Percentiles rank a stretch among this genome's conserved stretches.
These are phyloP conservation scores for Aspergillus leporis DNA, from an alignment of 495 filamentous ascomycete species.

Conservation along the genomic window DNA sequence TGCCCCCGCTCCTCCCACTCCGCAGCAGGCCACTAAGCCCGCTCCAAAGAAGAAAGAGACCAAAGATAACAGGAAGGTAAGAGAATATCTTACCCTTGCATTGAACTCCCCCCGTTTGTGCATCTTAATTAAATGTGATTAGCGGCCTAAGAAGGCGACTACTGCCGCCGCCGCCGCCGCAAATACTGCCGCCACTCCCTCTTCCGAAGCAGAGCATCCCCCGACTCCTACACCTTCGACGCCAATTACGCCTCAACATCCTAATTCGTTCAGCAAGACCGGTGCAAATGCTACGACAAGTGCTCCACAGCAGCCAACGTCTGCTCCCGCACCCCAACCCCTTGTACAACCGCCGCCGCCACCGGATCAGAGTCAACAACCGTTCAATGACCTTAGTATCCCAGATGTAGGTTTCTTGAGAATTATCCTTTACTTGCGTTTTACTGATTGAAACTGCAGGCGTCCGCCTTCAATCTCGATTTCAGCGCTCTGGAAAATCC, in stretches of 20 bases:
- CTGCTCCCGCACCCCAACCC: constrained; percentile 41
- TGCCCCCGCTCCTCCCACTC: constrained; percentile 77
- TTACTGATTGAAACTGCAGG: constrained; percentile 25
- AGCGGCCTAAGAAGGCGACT: constrained; percentile 63
- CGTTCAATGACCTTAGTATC: constrained; percentile 38
- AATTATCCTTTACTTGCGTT: constrained; percentile 24
- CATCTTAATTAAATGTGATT: constrained; percentile 14
- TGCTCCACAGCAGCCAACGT: constrained; percentile 40
- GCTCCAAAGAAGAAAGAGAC: constrained; percentile 84
- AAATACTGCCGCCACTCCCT: constrained; percentile 65
- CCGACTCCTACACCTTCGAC: constrained; percentile 80
- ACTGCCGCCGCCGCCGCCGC: constrained; percentile 52
- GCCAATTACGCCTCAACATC: constrained; percentile 81
- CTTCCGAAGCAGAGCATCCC: constrained; percentile 70
- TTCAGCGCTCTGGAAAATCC: constrained; percentile 60
- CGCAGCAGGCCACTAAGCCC: constrained; percentile 73
- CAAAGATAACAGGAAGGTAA: constrained; percentile 76
- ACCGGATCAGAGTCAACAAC: constrained; percentile 43
- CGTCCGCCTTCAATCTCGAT: constrained; percentile 53
- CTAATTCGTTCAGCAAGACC: constrained; percentile 59
- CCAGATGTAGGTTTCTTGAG: constrained; percentile 38
- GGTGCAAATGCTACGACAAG: constrained; percentile 52
- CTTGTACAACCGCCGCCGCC: constrained; percentile 41
- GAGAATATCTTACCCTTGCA: constrained; percentile 32
- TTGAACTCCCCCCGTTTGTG: constrained; percentile 17